These are phyloP conservation scores for Astrephomene gubernaculifera DNA, from an alignment of 139 green algal species.

Conservation along the genomic window DNA sequence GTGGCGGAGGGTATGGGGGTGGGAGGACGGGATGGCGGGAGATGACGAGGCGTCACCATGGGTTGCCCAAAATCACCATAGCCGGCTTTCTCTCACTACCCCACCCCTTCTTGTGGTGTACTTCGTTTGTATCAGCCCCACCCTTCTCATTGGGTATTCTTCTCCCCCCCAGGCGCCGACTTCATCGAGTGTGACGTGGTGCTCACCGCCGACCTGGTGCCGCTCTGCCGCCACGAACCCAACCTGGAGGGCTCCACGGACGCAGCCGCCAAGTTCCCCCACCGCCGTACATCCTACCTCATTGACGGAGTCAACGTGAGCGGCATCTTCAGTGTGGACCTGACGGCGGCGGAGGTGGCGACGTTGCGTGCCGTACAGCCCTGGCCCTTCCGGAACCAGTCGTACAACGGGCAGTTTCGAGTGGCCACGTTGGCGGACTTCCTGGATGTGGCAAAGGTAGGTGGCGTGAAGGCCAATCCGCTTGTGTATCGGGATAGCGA, in stretches of 20 bases:
- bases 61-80: too few relatives aligned
- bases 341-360: constrained; percentile 37
- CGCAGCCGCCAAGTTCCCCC: constrained; percentile 59
- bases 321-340: constrained; percentile 51
- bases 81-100: too few relatives aligned
- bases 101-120: too few relatives aligned
- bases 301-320: constrained; percentile 63
- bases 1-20: constrained; percentile 48
- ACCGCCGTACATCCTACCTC: constrained; percentile 26
- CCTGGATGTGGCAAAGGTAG: constrained; percentile 42
- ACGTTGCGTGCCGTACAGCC: constrained; percentile 43
- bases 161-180: constrained; percentile 58
- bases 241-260: constrained; percentile 69
- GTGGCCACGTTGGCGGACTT: constrained; percentile 57
- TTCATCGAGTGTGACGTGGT: constrained; percentile 83
- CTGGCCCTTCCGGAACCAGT: constrained; percentile 55
- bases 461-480: too few relatives aligned
- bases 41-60: too few relatives aligned
- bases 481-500: too few relatives aligned
- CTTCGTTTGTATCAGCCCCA: too few relatives aligned
- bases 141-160: too few relatives aligned
- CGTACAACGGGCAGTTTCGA: constrained; percentile 32
- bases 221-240: constrained; percentile 77
- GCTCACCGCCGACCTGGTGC: constrained; percentile 67
- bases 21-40: too few relatives aligned